Evolutionary conservation across 768 basidiomycete genomes (phyloP).

Genomic region (Mycena indigotica): DNA sequence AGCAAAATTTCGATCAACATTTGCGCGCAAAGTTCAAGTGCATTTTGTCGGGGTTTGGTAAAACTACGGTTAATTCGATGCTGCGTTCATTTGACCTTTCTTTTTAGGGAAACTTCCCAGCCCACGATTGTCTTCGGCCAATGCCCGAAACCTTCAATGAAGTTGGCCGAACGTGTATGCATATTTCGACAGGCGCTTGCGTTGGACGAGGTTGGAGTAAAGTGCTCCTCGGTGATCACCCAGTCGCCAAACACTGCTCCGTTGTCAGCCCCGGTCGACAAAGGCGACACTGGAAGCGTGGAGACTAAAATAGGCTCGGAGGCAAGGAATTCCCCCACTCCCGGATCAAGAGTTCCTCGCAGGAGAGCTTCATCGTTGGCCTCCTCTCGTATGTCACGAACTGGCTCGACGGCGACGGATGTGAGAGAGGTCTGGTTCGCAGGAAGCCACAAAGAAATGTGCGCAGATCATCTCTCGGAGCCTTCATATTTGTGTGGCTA

Average conservation of each 20-base stretch:
- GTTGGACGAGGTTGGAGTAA: slow-evolving; percentile 24
- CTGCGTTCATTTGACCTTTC: background rate
- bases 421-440: slow-evolving; percentile 33
- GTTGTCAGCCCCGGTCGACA: background rate
- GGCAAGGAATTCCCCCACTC: background rate
- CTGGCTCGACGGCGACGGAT: background rate
- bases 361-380: background rate
- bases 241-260: background rate
- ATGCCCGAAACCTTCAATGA: slow-evolving; percentile 3
- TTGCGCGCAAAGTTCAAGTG: slow-evolving; percentile 12
- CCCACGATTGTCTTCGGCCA: slow-evolving; percentile 7
- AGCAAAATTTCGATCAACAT: slow-evolving; percentile 15
- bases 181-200: slow-evolving; percentile 29
- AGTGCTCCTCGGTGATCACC: slow-evolving; percentile 14
- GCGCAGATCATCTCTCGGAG: slow-evolving; percentile 2
- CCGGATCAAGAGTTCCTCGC: background rate
- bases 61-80: no score
- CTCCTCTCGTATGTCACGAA: background rate
- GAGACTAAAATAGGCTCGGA: slow-evolving; percentile 4
- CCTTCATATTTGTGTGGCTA: background rate
- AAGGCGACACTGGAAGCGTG: slow-evolving; percentile 1
- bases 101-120: slow-evolving; percentile 16
- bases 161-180: slow-evolving; percentile 17
- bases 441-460: slow-evolving; percentile 29
- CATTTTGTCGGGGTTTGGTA: slow-evolving; percentile 23